Percentiles rank a stretch among this genome's conserved stretches.
Evolutionary conservation across 257 asterid species (phyloP).

Genomic region (Fraxinus anomala): DNA sequence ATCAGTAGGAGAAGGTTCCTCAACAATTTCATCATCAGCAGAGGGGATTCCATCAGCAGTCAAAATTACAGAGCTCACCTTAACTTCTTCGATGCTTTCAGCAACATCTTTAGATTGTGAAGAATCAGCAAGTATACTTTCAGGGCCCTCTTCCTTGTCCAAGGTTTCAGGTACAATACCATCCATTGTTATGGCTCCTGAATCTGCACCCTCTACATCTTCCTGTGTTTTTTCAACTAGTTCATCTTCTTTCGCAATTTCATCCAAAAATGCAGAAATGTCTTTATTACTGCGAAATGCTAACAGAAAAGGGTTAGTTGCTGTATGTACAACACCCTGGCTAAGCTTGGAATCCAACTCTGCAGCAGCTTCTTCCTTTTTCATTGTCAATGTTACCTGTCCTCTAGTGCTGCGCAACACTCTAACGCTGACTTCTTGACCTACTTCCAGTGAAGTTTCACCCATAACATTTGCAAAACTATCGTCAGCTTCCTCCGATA

Average conservation of each 20-base stretch:
- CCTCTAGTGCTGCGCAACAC: constrained; percentile 82
- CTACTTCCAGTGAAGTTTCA: constrained; percentile 69
- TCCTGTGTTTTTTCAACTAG: constrained; percentile 31
- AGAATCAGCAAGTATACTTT: constrained; percentile 28
- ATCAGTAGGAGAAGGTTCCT: constrained; percentile 41
- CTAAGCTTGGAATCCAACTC: constrained; percentile 58
- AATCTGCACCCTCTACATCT: constrained; percentile 7
- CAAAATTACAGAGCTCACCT: constrained; percentile 41
- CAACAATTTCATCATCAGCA: constrained; percentile 36
- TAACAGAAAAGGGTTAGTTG: constrained; percentile 81
- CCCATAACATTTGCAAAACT: constrained; percentile 65
- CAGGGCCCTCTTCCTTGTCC: constrained; percentile 35
- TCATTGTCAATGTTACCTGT: constrained; percentile 85
- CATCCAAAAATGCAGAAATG: constrained; percentile 73
- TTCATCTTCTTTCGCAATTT: constrained; percentile 50
- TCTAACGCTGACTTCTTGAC: constrained; percentile 85
- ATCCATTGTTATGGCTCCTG: not conserved
- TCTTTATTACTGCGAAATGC: constrained; percentile 71
- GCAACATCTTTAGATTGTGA: constrained; percentile 28
- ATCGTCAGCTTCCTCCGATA: constrained; percentile 75
- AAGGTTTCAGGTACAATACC: constrained; percentile 13
- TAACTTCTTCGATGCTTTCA: constrained; percentile 38
- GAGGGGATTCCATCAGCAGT: constrained; percentile 34
- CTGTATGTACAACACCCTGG: constrained; percentile 61
- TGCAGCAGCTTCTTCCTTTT: constrained; percentile 60